These are phyloP conservation scores for Bruguiera parviflora DNA, from an alignment of 345 rosid species.

Conservation along the genomic window DNA sequence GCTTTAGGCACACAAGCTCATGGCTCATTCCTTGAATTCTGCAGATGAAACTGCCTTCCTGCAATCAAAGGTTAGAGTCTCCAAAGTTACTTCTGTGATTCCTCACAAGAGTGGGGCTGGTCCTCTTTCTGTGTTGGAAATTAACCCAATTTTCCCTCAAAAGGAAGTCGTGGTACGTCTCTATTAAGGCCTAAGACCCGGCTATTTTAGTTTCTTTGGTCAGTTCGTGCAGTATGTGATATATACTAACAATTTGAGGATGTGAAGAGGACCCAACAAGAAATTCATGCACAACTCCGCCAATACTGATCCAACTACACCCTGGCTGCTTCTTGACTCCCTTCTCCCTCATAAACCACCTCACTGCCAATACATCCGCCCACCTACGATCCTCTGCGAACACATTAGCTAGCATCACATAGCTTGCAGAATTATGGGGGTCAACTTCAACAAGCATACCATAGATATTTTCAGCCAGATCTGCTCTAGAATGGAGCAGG, in stretches of 20 bases:
- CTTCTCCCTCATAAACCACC: constrained; percentile 40
- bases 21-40: too few relatives aligned
- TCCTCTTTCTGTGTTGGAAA: background rate
- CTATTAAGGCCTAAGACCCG: background rate
- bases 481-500: constrained; percentile 34
- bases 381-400: constrained; percentile 36
- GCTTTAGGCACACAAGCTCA: too few relatives aligned
- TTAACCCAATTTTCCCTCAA: background rate
- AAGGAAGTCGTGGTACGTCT: background rate
- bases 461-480: constrained; percentile 30
- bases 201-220: constrained; percentile 24
- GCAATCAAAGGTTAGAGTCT: too few relatives aligned
- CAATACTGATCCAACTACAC: constrained; percentile 37
- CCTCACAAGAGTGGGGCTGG: too few relatives aligned
- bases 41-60: too few relatives aligned
- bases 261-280: constrained; percentile 25
- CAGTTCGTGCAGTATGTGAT: constrained; percentile 22
- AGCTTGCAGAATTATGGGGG: constrained; percentile 40
- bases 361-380: constrained; percentile 30
- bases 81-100: too few relatives aligned
- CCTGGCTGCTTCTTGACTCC: constrained; percentile 48
- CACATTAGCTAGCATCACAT: constrained; percentile 39
- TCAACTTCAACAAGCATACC: constrained; percentile 33
- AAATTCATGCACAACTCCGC: constrained; percentile 39
- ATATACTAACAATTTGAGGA: constrained; percentile 25